Base-by-base conservation (phyloP, 768 basidiomycete genomes). In the Boletus tylopilopsis region DNA sequence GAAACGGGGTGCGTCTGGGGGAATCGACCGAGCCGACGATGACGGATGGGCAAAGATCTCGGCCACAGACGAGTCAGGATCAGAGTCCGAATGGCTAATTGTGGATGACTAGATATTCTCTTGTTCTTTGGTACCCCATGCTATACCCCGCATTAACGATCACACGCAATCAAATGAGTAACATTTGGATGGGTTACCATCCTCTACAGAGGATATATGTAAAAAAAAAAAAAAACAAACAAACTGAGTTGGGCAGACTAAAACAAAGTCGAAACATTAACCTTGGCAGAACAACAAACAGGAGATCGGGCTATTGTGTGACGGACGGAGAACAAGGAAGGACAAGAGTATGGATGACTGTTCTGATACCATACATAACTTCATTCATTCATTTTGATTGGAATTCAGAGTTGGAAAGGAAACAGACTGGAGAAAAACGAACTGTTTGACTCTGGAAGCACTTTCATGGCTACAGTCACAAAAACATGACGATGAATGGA, bases 81-180 rank as follows among this genome's bases (percentile, higher is more conserved):
- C 80, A 81, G 88, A 91, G 82, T 67, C 90, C 87, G 90, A 93
- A 91, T 92, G 90, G 89, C 62, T 92, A 62, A 84, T 91, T 23
- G 75, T 91, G 25, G 76, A 80, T 51, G 76, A 79, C 54, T 66
- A 66, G 54, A 56, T 23, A 19, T 41, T 32, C 15, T 43, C 12
- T 42, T 45, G 27, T n/a, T 49, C 22, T 16, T 44, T 49, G 57
- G 34, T 56, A 63, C 53, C 43, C 60, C 34, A 59, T 47, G 52
- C 40, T 50, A 68, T 67, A 64, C 54, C 58, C 41, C 41, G 9
- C 13, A 42, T 44, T 44, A 48, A 21, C 23, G 29, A 53, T 44
- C 33, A 7, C 48, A 33, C 54, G 45, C 42, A 50, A 49, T 50
- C 47, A 50, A 55, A 55, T 37, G 27, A 60, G 49, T 59, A 58